Base-by-base conservation (phyloP, 1,284 basidiomycete genomes). In the Sporisorium reilianum region DNA sequence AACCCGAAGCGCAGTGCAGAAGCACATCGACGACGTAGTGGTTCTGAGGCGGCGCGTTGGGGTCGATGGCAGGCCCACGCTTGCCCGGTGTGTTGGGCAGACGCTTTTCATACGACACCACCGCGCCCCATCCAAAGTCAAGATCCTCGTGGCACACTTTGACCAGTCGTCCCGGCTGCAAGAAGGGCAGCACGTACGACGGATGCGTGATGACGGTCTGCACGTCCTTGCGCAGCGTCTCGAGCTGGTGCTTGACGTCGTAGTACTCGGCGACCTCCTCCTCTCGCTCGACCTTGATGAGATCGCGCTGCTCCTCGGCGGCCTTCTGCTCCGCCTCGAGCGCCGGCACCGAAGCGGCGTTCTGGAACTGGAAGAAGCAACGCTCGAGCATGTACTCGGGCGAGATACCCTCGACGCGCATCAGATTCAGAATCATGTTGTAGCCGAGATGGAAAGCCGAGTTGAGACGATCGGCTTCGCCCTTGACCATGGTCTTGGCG, bases 291-390 rank as follows among this genome's bases (percentile, higher is more conserved):
- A 99, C 90, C 22, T 88, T 87, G 46, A 93, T 91, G 1, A 87
- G 86, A 23, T 89, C 89, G 75, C 90, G 89, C 60, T 88, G 87
- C 54, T 89, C 89, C 84, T 97, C 94, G 62, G 94, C 91, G 46
- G 88, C 87, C 72, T 88, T 88, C 59, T 97, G 86, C 80, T 98
- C 94, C 93, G 77, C 89, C 85, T 98, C 93, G 14, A 99, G 87
- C 36, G 90, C 86, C 0, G 97, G 97, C 40, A 99, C 91, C 26
- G 91, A 92, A 34, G 93, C 90, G 59, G 90, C 94, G 84, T 93
- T 97, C 86, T 99, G 97, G 87, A 97, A 98, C 86, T 99, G 97
- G 88, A 92, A 94, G 88, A 99, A 99, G 86, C 94, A 98, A 49
- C 93, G 88, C 85, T 97, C 93, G 20, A 99, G 89, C 97, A 99